Evolutionary conservation across 2,329 filamentous ascomycete species (phyloP).

Genomic region (Scedosporium aurantiacum): DNA sequence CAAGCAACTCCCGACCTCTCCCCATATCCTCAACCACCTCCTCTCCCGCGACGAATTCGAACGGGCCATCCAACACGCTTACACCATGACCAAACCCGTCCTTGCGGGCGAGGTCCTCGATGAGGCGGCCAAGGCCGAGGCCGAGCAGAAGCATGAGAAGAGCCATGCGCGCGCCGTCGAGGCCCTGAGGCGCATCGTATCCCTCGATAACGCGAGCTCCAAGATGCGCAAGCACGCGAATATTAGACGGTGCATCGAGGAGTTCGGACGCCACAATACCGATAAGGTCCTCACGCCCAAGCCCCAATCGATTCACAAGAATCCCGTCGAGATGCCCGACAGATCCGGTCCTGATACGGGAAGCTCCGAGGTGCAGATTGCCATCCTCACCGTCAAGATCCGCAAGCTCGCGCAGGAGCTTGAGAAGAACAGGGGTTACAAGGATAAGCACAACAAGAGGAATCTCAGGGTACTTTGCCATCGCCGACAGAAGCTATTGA

Average conservation of each 20-base stretch:
- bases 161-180: slow-evolving; percentile 58
- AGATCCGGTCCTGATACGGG: slow-evolving; percentile 89
- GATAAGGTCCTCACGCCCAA: slow-evolving; percentile 59
- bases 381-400: slow-evolving; percentile 91
- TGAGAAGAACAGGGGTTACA: slow-evolving; percentile 55
- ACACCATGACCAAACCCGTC: slow-evolving; percentile 52
- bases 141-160: slow-evolving; percentile 33
- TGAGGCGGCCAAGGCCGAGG: slow-evolving; percentile 18
- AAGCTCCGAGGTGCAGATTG: slow-evolving; percentile 94
- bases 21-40: slow-evolving; percentile 62
- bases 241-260: slow-evolving; percentile 70
- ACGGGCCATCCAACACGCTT: slow-evolving; percentile 54
- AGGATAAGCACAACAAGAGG: slow-evolving; percentile 89
- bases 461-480: slow-evolving; percentile 81
- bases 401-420: slow-evolving; percentile 64
- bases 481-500: slow-evolving; percentile 75
- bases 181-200: slow-evolving; percentile 70
- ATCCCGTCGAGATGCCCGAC: slow-evolving; percentile 26
- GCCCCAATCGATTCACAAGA: slow-evolving; percentile 32
- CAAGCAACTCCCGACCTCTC: slow-evolving; percentile 33
- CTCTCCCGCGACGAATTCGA: slow-evolving; percentile 58
- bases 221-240: slow-evolving; percentile 75
- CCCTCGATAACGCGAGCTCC: slow-evolving; percentile 63
- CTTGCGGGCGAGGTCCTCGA: slow-evolving; percentile 19
- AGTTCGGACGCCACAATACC: slow-evolving; percentile 85